Percentiles rank a stretch among this genome's conserved stretches.
Conservation (phyloP, 2,329 filamentous ascomycete species). For the Grosmannia serpens region DNA sequence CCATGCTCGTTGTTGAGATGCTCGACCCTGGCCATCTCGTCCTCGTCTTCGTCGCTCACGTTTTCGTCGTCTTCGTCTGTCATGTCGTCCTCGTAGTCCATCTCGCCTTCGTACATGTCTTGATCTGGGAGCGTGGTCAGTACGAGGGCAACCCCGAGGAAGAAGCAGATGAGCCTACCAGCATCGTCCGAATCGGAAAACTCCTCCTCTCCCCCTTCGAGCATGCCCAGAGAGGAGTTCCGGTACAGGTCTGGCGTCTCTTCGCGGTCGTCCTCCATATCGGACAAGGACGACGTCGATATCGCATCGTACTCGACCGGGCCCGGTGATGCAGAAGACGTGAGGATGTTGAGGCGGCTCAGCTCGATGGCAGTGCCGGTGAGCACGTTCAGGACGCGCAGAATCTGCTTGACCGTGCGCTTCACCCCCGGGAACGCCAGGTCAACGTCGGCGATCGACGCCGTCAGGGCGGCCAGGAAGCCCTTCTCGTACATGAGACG, state of each 20-base stretch:
- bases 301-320: conserved; percentile 77
- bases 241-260: conserved; percentile 96
- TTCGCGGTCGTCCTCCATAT: conserved; percentile 74
- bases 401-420: conserved; percentile 89
- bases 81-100: conserved; percentile 86
- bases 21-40: conserved; percentile 72
- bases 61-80: conserved; percentile 63
- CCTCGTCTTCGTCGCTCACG: conserved; percentile 63
- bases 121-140: conserved; percentile 39
- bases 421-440: conserved; percentile 90
- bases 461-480: conserved; percentile 77
- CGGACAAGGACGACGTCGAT: conserved; percentile 79
- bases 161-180: background rate
- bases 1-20: conserved; percentile 52
- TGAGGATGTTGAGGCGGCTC: conserved; percentile 67
- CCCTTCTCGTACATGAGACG: conserved; percentile 99
- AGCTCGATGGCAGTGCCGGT: conserved; percentile 79
- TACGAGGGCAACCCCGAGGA: background rate
- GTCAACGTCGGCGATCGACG: conserved; percentile 89
- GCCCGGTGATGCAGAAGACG: conserved; percentile 48
- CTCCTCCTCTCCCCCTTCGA: conserved; percentile 63
- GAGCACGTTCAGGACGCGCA: conserved; percentile 76
- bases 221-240: conserved; percentile 89
- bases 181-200: conserved; percentile 58
- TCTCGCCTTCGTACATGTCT: conserved; percentile 90